A percentile compares a stretch with the other conserved stretches of the same genome.
phyloP scores from a whole-genome alignment of 257 asterid genomes.

The Penstemon eatonii region DNA sequence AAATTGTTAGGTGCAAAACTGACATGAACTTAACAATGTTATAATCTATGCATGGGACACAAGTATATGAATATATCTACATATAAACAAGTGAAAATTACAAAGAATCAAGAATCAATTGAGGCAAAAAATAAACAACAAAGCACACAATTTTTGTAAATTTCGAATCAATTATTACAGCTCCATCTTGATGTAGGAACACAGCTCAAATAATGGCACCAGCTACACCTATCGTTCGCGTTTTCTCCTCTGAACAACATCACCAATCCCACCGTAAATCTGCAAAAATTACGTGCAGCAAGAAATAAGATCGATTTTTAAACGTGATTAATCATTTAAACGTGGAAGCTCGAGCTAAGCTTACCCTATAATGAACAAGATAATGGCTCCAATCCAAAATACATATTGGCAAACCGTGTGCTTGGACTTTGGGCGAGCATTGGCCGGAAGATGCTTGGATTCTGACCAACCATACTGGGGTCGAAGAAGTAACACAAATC shows the following conservation, averaged over 20 bases:
- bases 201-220: slow-evolving; percentile 96
- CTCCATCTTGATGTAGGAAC: slow-evolving; percentile 94
- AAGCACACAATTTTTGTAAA: not conserved
- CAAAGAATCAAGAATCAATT: not conserved
- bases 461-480: slow-evolving; percentile 87
- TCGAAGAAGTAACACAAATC: slow-evolving; percentile 71
- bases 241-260: slow-evolving; percentile 77
- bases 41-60: slow-evolving; percentile 30
- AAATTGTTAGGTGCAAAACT: not conserved
- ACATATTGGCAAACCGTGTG: slow-evolving; percentile 59
- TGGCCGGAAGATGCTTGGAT: slow-evolving; percentile 48
- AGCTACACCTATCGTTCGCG: slow-evolving; percentile 67
- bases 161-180: slow-evolving; percentile 48
- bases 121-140: slow-evolving; percentile 11
- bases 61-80: slow-evolving; percentile 11
- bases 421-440: slow-evolving; percentile 60
- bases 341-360: not conserved
- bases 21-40: not conserved
- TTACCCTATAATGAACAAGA: slow-evolving; percentile 73
- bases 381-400: slow-evolving; percentile 50
- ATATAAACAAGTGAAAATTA: slow-evolving; percentile 15
- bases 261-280: slow-evolving; percentile 68
- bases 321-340: no score
- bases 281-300: slow-evolving; percentile 29
- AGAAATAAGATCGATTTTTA: not conserved